A percentile compares a stretch with the other conserved stretches of the same genome.
Evolutionary conservation across 805 yeast species (phyloP).

Genomic region (Ogataea degrootiae): DNA sequence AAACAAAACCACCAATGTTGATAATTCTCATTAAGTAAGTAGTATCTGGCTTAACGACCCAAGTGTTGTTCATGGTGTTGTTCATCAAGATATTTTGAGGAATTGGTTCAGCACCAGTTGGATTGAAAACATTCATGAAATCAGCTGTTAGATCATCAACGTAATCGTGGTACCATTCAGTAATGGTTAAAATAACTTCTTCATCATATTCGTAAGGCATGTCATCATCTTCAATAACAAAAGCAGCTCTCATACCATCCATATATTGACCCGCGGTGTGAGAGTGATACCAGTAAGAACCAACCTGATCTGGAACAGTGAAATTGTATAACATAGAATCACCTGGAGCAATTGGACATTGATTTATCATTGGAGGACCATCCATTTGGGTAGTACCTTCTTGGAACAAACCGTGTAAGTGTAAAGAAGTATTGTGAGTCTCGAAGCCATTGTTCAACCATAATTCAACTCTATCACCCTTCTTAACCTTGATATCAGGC

Average conservation of each 20-base stretch:
- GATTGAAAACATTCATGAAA: constrained; percentile 74
- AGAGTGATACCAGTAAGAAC: constrained; percentile 97
- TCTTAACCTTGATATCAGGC: constrained; percentile 73
- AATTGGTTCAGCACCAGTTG: constrained; percentile 98
- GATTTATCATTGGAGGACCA: constrained; percentile 84
- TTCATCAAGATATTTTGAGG: constrained; percentile 79
- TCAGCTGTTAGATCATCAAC: constrained; percentile 44
- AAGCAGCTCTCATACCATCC: constrained; percentile 83
- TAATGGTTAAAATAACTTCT: constrained; percentile 60
- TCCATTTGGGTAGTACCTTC: constrained; percentile 75
- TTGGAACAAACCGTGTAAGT: constrained; percentile 93
- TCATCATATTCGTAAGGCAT: constrained; percentile 77
- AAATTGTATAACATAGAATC: constrained; percentile 74
- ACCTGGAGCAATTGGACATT: constrained; percentile 89
- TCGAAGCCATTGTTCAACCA: constrained; percentile 72
- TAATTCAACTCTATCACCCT: constrained; percentile 73
- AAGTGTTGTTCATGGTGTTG: constrained; percentile 72
- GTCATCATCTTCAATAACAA: constrained; percentile 62
- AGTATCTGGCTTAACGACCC: constrained; percentile 76
- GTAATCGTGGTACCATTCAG: constrained; percentile 85
- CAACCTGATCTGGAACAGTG: constrained; percentile 76
- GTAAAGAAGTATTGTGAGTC: constrained; percentile 70
- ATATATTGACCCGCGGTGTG: constrained; percentile 88
- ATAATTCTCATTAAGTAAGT: constrained; percentile 79
- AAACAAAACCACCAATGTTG: constrained; percentile 87